Percentiles rank a stretch among this genome's conserved stretches.
Conservation (phyloP, 352 stramenopile genomes). For the Thalassiosira mediterranea region DNA sequence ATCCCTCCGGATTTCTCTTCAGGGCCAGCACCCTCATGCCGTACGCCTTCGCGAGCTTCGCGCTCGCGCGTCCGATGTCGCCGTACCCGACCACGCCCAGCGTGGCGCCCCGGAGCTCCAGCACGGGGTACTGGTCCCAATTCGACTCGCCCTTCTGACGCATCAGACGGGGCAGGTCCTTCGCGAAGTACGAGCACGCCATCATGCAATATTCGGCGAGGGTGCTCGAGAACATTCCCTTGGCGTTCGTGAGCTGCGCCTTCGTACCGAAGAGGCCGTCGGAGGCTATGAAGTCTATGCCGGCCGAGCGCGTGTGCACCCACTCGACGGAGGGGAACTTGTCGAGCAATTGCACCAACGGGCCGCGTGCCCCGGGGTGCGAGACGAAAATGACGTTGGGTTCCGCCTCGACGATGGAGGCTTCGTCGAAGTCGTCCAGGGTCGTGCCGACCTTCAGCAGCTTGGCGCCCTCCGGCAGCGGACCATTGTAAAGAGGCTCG, state of each 20-base stretch:
- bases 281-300: slow-evolving; percentile 83
- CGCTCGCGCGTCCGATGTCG: slow-evolving; percentile 83
- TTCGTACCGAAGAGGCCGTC: slow-evolving; percentile 41
- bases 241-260: slow-evolving; percentile 83
- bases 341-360: slow-evolving; percentile 61
- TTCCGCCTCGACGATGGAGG: slow-evolving; percentile 23
- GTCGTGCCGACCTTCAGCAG: slow-evolving; percentile 40
- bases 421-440: slow-evolving; percentile 40
- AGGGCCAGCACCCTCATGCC: slow-evolving; percentile 86
- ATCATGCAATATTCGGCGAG: slow-evolving; percentile 86
- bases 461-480: slow-evolving; percentile 38
- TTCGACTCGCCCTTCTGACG: slow-evolving; percentile 71
- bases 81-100: slow-evolving; percentile 83
- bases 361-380: slow-evolving; percentile 45
- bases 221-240: slow-evolving; percentile 82
- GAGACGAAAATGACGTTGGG: slow-evolving; percentile 61
- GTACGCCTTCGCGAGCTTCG: slow-evolving; percentile 83
- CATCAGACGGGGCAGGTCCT: slow-evolving; percentile 83
- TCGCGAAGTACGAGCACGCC: slow-evolving; percentile 86
- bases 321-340: slow-evolving; percentile 81
- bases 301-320: slow-evolving; percentile 84
- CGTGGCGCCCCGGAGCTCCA: slow-evolving; percentile 67
- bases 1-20: slow-evolving; percentile 45
- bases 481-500: slow-evolving; percentile 41
- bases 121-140: slow-evolving; percentile 84